Percentiles rank a stretch among this genome's conserved stretches.
These are phyloP conservation scores for Pythium oligandrum DNA, from an alignment of 352 stramenopile genomes.

Conservation along the genomic window DNA sequence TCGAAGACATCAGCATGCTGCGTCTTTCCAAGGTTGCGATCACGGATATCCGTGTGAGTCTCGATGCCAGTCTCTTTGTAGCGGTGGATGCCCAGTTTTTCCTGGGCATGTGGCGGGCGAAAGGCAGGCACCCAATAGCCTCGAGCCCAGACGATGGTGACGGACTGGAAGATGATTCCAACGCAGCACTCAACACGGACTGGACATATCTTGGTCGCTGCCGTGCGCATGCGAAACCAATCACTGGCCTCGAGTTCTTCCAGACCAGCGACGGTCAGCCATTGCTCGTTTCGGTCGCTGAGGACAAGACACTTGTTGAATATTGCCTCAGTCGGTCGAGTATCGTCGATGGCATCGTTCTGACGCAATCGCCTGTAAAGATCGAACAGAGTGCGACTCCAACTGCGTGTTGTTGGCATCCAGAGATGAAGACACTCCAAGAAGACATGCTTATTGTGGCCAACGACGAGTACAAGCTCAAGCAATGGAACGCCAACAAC, in stretches of 20 bases:
- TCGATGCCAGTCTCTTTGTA: slow-evolving; percentile 71
- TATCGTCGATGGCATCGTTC: slow-evolving; percentile 82
- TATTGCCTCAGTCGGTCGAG: slow-evolving; percentile 84
- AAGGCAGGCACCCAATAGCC: slow-evolving; percentile 18
- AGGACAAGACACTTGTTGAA: slow-evolving; percentile 87
- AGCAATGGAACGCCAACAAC: slow-evolving; percentile 89
- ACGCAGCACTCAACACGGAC: slow-evolving; percentile 17
- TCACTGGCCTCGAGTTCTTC: slow-evolving; percentile 89
- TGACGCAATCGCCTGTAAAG: slow-evolving; percentile 53
- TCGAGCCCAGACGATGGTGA: slow-evolving; percentile 14
- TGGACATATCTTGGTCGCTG: slow-evolving; percentile 87
- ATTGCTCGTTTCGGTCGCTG: slow-evolving; percentile 79
- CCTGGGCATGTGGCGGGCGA: slow-evolving; percentile 72
- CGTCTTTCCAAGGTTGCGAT: slow-evolving; percentile 66
- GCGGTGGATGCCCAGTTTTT: slow-evolving; percentile 69
- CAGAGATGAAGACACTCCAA: slow-evolving; percentile 61
- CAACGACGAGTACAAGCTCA: slow-evolving; percentile 93
- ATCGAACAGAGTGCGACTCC: slow-evolving; percentile 86
- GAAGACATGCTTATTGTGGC: slow-evolving; percentile 89
- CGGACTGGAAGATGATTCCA: neutral
- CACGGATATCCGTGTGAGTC: slow-evolving; percentile 72
- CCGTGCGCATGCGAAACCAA: slow-evolving; percentile 63
- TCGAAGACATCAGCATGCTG: slow-evolving; percentile 77
- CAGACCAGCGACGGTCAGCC: slow-evolving; percentile 61
- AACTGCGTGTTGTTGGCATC: slow-evolving; percentile 89